A percentile compares a stretch with the other conserved stretches of the same genome.
phyloP scores from a whole-genome alignment of 1,284 basidiomycete species.

The Trametes versicolor region DNA sequence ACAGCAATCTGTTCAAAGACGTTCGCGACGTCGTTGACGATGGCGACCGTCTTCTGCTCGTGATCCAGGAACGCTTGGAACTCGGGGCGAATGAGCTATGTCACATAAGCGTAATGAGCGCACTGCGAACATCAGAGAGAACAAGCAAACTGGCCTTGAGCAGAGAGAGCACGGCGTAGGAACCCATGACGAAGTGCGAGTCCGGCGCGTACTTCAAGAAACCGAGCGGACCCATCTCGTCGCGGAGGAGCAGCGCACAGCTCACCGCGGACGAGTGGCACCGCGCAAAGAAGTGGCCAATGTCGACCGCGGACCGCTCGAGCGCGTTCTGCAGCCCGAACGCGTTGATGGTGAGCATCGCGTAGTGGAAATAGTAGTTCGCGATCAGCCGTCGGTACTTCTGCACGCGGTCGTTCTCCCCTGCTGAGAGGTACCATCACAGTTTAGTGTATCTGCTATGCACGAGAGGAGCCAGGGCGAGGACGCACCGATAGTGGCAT shows the following conservation, averaged over 20 bases:
- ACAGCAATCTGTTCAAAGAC: conserved; percentile 80
- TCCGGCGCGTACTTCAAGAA: conserved; percentile 90
- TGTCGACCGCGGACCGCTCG: conserved; percentile 77
- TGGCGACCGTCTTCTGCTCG: conserved; percentile 73
- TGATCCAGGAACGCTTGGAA: conserved; percentile 82
- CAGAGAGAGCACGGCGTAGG: conserved; percentile 88
- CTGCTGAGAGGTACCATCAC: conserved; percentile 24
- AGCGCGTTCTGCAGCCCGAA: conserved; percentile 96
- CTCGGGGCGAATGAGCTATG: conserved; percentile 82
- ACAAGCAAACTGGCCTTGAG: conserved; percentile 72
- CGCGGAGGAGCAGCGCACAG: conserved; percentile 75
- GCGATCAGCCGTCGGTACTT: conserved; percentile 66
- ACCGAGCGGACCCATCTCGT: conserved; percentile 79
- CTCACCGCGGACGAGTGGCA: conserved; percentile 82
- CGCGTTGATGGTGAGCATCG: conserved; percentile 89
- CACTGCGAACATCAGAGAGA: not conserved
- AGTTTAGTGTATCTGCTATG: not conserved
- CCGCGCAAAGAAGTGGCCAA: conserved; percentile 88
- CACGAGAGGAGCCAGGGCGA: not conserved
- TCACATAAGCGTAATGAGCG: not conserved
- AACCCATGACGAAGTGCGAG: conserved; percentile 91
- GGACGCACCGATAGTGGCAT: conserved; percentile 19
- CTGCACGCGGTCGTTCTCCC: conserved; percentile 38
- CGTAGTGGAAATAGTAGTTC: conserved; percentile 87
- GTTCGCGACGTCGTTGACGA: conserved; percentile 85